Evolutionary conservation across 441 rosid species (phyloP).

Genomic region (Rhodomyrtus psidioides): DNA sequence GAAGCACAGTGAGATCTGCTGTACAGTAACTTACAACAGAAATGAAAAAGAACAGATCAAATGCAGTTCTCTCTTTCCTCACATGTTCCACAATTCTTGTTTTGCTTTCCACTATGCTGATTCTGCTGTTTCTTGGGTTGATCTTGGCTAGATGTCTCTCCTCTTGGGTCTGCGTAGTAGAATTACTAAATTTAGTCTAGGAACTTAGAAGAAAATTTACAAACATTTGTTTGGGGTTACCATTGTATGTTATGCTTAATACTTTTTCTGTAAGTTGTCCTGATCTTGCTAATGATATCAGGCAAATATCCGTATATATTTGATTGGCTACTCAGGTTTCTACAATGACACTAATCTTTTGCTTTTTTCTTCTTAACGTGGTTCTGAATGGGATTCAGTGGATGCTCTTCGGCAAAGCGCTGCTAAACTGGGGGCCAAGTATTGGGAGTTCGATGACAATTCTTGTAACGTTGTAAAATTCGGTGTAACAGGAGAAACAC

Average conservation of each 20-base stretch:
- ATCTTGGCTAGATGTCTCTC: background rate
- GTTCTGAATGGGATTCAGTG: conserved; percentile 4
- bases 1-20: background rate
- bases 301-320: background rate
- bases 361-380: background rate
- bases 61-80: background rate
- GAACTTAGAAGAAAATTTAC: background rate
- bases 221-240: background rate
- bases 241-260: background rate
- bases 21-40: background rate
- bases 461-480: conserved; percentile 6
- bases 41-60: background rate
- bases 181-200: background rate
- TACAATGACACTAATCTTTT: background rate
- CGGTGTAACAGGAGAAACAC: background rate
- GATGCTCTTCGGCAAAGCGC: conserved; percentile 15
- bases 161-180: background rate
- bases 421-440: conserved; percentile 15
- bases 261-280: background rate
- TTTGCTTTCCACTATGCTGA: background rate
- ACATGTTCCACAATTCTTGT: background rate
- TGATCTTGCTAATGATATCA: background rate
- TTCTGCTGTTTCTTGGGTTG: background rate
- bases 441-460: conserved; percentile 15
- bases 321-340: background rate